These are phyloP conservation scores for Candida quercuum DNA, from an alignment of 805 yeast species.

Conservation along the genomic window DNA sequence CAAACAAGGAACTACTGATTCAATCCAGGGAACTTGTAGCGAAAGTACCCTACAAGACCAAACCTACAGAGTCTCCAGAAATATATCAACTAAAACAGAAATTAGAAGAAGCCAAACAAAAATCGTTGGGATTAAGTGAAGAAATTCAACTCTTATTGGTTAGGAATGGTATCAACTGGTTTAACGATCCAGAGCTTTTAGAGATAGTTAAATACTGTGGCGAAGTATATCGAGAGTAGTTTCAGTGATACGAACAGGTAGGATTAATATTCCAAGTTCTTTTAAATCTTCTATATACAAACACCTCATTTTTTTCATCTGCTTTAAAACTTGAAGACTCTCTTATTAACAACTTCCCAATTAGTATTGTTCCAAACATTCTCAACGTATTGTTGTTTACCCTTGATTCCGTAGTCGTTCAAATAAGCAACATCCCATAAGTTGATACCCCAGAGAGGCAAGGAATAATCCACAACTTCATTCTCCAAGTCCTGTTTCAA, in stretches of 20 bases:
- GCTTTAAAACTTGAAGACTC: conserved; percentile 31
- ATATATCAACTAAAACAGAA: background rate
- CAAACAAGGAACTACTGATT: too few relatives aligned
- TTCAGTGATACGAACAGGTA: background rate
- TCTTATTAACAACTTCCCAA: conserved; percentile 67
- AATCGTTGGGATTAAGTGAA: background rate
- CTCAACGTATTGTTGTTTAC: conserved; percentile 65
- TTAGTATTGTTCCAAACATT: conserved; percentile 75
- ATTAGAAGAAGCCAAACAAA: background rate
- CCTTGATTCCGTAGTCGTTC: conserved; percentile 74
- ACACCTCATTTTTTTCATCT: too few relatives aligned
- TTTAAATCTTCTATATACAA: conserved; percentile 1
- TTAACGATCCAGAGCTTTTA: conserved; percentile 6
- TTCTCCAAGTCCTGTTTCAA: conserved; percentile 35
- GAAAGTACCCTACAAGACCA: background rate
- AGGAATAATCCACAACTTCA: conserved; percentile 50
- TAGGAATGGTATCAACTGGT: conserved; percentile 25
- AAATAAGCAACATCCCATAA: conserved; percentile 90
- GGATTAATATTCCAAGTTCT: conserved; percentile 1
- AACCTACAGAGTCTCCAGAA: background rate
- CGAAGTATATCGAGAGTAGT: conserved; percentile 7
- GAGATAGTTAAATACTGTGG: conserved; percentile 17
- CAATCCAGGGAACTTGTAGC: background rate
- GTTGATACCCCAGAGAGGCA: conserved; percentile 74
- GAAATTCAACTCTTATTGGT: conserved; percentile 23